Evolutionary conservation across 106 monocot species (phyloP).

Genomic region (Phalaenopsis aphrodite): DNA sequence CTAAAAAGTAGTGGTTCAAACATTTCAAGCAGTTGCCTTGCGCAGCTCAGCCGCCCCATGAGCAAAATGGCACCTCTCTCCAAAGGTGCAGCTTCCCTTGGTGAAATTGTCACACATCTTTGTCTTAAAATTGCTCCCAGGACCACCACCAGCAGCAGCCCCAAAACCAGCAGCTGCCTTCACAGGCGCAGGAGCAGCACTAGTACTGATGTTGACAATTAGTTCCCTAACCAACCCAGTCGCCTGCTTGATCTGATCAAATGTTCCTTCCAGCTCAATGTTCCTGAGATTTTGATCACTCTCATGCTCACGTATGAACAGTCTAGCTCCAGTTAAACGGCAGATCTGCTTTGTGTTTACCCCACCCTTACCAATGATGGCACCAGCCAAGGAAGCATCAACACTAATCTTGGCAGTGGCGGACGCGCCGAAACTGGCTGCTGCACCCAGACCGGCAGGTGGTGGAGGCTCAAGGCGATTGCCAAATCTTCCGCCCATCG

Average conservation of each 20-base stretch:
- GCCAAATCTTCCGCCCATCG: constrained; percentile 1
- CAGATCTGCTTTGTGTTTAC: constrained; percentile 70
- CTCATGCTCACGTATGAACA: constrained; percentile 64
- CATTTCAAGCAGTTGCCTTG: constrained; percentile 17
- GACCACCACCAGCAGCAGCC: background rate
- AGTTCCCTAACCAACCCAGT: constrained; percentile 63
- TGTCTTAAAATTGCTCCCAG: constrained; percentile 45
- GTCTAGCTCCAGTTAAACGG: constrained; percentile 54
- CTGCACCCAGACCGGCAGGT: constrained; percentile 6
- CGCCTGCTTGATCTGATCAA: constrained; percentile 75
- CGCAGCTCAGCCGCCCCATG: constrained; percentile 60
- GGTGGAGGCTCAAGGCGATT: constrained; percentile 24
- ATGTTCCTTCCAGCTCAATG: constrained; percentile 69
- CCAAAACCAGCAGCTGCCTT: background rate
- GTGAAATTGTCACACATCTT: constrained; percentile 67
- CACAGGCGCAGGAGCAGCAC: background rate
- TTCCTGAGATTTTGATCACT: constrained; percentile 53
- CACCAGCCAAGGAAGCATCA: constrained; percentile 65
- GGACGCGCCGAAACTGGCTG: constrained; percentile 47
- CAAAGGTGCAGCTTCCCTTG: constrained; percentile 66
- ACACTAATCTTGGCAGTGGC: constrained; percentile 79
- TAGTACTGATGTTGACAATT: constrained; percentile 36
- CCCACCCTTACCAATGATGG: constrained; percentile 74
- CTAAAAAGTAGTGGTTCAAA: no score
- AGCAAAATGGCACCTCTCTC: constrained; percentile 70